Evolutionary conservation across 139 green algal genomes (phyloP).

Genomic region (Zygnema circumcarinatum): DNA sequence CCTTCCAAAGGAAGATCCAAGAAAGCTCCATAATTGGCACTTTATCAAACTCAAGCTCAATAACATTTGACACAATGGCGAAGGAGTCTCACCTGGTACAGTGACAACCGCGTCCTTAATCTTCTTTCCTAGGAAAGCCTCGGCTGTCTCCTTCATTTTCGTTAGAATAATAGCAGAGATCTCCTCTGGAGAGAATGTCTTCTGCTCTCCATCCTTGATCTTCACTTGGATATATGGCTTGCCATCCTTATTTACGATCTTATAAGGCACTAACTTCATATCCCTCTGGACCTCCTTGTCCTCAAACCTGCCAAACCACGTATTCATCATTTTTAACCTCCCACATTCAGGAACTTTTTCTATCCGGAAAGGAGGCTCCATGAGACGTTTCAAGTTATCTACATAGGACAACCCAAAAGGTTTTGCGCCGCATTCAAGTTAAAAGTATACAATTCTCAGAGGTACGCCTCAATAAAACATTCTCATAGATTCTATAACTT

Average conservation of each 20-base stretch:
- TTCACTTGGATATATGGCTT: constrained; percentile 92
- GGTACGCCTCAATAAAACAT: background rate
- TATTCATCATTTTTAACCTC: background rate
- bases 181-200: constrained; percentile 93
- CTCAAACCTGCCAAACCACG: constrained; percentile 71
- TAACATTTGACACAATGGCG: background rate
- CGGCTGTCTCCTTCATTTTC: constrained; percentile 93
- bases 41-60: background rate
- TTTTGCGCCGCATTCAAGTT: background rate
- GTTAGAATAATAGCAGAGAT: constrained; percentile 96
- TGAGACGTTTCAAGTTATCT: background rate
- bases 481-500: constrained; percentile 56
- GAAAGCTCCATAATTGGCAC: background rate
- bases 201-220: constrained; percentile 66
- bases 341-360: background rate
- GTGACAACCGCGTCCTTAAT: constrained; percentile 89
- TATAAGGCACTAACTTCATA: constrained; percentile 94
- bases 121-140: constrained; percentile 83
- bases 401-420: background rate
- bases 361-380: background rate
- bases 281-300: constrained; percentile 97
- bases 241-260: constrained; percentile 88
- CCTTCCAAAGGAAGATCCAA: background rate
- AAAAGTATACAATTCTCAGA: background rate
- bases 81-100: constrained; percentile 68